phyloP scores from a whole-genome alignment of 495 filamentous ascomycete species.

The Penicillium paxilli region DNA sequence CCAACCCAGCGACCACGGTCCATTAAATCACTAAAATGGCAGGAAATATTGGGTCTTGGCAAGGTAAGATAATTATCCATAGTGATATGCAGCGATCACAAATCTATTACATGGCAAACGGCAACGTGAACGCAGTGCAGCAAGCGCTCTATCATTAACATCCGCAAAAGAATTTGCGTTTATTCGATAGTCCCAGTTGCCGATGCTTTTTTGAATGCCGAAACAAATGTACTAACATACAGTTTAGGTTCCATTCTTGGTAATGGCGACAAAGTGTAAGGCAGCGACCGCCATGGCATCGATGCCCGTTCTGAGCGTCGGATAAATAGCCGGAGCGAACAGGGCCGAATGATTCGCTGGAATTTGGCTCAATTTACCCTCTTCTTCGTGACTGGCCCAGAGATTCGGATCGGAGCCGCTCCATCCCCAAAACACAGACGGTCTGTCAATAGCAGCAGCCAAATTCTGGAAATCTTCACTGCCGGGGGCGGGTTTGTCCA shows the following conservation, averaged over 20 bases:
- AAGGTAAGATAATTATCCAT: slow-evolving; percentile 13
- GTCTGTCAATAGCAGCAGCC: slow-evolving; percentile 34
- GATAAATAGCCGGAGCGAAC: slow-evolving; percentile 64
- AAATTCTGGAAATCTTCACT: slow-evolving; percentile 49
- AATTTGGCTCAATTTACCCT: slow-evolving; percentile 28
- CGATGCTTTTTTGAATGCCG: too few species aligned
- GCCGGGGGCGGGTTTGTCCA: slow-evolving; percentile 33
- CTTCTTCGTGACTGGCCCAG: slow-evolving; percentile 42
- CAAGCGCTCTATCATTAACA: slow-evolving; percentile 12
- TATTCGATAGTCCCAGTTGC: slow-evolving; percentile 8
- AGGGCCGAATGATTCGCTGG: slow-evolving; percentile 58
- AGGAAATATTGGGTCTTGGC: slow-evolving; percentile 7
- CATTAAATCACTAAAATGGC: slow-evolving; percentile 4
- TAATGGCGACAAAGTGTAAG: too few species aligned
- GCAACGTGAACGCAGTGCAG: slow-evolving; percentile 11
- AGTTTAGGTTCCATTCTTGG: too few species aligned
- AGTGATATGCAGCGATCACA: slow-evolving; percentile 13
- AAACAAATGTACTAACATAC: too few species aligned
- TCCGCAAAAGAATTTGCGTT: slow-evolving; percentile 6
- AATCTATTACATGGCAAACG: slow-evolving; percentile 12
- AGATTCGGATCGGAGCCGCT: slow-evolving; percentile 42
- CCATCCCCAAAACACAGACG: slow-evolving; percentile 48
- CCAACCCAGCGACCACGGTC: slow-evolving; percentile 6
- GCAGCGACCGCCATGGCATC: slow-evolving; percentile 59
- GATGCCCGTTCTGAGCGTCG: slow-evolving; percentile 56